Evolutionary conservation across 441 rosid species (phyloP).

Genomic region (Jatropha multifida): DNA sequence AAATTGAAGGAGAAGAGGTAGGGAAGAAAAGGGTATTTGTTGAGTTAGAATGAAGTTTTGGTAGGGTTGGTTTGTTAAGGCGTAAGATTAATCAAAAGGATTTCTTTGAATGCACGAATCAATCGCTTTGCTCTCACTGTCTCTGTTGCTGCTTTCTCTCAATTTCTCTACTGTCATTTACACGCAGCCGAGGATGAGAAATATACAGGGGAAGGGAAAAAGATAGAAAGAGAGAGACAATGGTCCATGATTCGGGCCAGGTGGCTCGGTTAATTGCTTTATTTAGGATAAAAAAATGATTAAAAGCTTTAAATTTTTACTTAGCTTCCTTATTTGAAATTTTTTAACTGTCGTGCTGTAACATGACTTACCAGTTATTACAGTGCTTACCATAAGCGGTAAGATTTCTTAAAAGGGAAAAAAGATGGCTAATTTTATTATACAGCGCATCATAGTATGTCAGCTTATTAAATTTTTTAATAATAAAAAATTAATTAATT

Average conservation of each 20-base stretch:
- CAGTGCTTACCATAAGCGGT: too few relatives aligned
- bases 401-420: too few relatives aligned
- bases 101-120: constrained; percentile 48
- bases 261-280: neutral
- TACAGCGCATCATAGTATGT: too few relatives aligned
- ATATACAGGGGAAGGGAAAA: neutral
- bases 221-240: constrained; percentile 11
- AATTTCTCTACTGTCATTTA: neutral
- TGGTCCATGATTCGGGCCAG: constrained; percentile 22
- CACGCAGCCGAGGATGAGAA: neutral
- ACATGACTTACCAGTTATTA: too few relatives aligned
- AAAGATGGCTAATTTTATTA: too few relatives aligned
- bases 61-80: constrained; percentile 16
- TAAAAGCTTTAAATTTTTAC: too few relatives aligned
- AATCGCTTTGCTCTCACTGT: neutral
- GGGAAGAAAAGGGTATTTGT: constrained; percentile 12
- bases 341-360: too few relatives aligned
- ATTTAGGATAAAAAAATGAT: constrained; percentile 17
- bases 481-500: too few relatives aligned
- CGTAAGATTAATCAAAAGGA: constrained; percentile 23
- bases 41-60: constrained; percentile 23
- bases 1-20: neutral
- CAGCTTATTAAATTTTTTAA: too few relatives aligned
- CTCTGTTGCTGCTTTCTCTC: constrained; percentile 1
- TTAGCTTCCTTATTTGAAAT: too few relatives aligned